Base-by-base conservation (phyloP, 1,284 basidiomycete genomes). In the Schizophyllum commune region DNA sequence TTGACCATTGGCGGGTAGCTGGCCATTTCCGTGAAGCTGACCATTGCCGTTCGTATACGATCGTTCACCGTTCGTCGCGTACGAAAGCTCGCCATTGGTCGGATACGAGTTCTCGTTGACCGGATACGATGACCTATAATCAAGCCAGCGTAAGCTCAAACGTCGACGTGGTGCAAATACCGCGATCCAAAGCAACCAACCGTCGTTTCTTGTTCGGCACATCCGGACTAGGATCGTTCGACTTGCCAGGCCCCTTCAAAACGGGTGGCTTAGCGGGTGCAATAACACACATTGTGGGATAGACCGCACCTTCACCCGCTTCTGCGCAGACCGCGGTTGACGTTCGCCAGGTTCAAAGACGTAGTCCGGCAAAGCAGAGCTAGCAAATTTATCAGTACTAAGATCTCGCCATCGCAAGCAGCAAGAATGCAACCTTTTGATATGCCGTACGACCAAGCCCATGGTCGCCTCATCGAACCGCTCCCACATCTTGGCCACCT, bases 401-500 rank as follows among this genome's bases (percentile, higher is more conserved):
- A 57, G 32, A 27, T 19, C 39, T 55, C n/a, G 9, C n/a, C 5
- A 34, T 4, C 19, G 20, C 58, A 52, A 65, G 57, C 32, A 34
- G 47, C 34, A 55, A 33, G 55, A 61, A 59, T 47, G 71, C 84
- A 67, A 96, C 94, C 88, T 89, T 79, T 88, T 97, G 68, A 98
- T 94, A 71, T 98, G 91, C 58, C 93, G 87, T 22, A 99, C 89
- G 55, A 92, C 84, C 64, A 99, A 93, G 17, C 95, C 94, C 96
- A 98, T 99, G 56, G 85, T 88, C 21, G 85, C 79, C 68, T 95
- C 92, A 64, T 98, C 92, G 70, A 91, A 99, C 71, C 91, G 91
- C 68, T 98, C 96, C 96, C 96, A 98, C 75, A 86, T 79, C 74
- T 97, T 98, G 68, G 96, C 94, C 60, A 92, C 83, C 69, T 95